Conservation (phyloP, 2,329 filamentous ascomycete genomes). For the Scedosporium apiospermum region DNA sequence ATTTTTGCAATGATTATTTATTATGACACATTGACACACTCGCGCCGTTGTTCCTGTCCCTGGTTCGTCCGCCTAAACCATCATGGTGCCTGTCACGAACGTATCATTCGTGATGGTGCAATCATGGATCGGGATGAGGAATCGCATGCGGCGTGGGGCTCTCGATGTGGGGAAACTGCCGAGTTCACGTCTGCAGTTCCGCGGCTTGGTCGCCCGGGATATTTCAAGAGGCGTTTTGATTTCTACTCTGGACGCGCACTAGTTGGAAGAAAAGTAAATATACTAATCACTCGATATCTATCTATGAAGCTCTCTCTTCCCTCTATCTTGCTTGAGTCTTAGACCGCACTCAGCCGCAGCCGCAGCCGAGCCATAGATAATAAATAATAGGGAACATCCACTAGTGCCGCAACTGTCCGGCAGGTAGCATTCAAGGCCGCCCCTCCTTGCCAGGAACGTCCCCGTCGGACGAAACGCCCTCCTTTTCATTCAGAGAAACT, state of each 20-base stretch:
- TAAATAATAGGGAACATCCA: no score
- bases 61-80: neutral
- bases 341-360: no score
- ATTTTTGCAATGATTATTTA: neutral
- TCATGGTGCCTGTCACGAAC: neutral
- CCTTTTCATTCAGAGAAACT: neutral
- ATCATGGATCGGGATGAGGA: neutral
- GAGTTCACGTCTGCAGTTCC: neutral
- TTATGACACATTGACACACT: neutral
- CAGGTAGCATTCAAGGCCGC: no score
- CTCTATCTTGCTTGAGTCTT: no score
- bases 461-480: neutral
- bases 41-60: neutral
- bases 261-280: no score
- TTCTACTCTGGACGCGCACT: no score
- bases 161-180: neutral
- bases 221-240: neutral
- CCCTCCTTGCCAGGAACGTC: neutral
- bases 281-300: no score
- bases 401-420: no score
- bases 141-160: no score
- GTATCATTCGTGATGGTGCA: neutral
- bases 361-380: no score
- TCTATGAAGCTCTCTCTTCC: no score
- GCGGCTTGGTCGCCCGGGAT: neutral